A percentile compares a stretch with the other conserved stretches of the same genome.
Evolutionary conservation across 441 rosid species (phyloP).

Genomic region (Erodium trifolium): DNA sequence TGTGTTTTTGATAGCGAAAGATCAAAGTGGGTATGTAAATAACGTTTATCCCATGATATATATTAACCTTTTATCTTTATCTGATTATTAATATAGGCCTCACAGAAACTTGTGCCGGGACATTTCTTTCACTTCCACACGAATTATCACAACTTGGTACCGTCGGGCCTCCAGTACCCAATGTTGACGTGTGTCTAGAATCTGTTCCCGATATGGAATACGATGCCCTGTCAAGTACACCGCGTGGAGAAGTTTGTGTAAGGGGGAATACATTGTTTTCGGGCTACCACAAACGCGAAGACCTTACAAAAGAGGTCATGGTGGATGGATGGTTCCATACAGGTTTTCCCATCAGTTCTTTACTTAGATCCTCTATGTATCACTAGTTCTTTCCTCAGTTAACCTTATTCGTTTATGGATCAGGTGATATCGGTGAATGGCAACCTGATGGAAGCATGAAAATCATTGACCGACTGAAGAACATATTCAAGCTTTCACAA

Average conservation of each 20-base stretch:
- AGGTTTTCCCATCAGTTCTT: slow-evolving; percentile 36
- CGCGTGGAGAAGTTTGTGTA: slow-evolving; percentile 87
- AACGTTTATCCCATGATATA: too few species aligned
- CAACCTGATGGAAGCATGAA: slow-evolving; percentile 93
- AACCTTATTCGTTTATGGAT: slow-evolving; percentile 16
- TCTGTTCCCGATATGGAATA: slow-evolving; percentile 90
- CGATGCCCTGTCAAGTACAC: slow-evolving; percentile 65
- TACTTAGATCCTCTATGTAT: not conserved
- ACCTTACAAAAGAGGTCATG: slow-evolving; percentile 79
- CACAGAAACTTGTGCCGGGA: slow-evolving; percentile 89
- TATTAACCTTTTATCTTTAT: not conserved
- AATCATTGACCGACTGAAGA: slow-evolving; percentile 83
- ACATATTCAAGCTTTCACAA: slow-evolving; percentile 94
- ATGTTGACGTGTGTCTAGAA: slow-evolving; percentile 72
- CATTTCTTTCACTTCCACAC: slow-evolving; percentile 79
- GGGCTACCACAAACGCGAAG: slow-evolving; percentile 87
- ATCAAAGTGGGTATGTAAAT: too few species aligned
- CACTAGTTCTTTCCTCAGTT: not conserved
- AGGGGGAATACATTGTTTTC: slow-evolving; percentile 62
- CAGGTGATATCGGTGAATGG: slow-evolving; percentile 98
- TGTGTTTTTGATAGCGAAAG: too few species aligned
- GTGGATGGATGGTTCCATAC: slow-evolving; percentile 94
- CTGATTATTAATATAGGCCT: slow-evolving; percentile 42
- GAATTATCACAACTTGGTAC: slow-evolving; percentile 74
- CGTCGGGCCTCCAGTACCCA: slow-evolving; percentile 91